These are phyloP conservation scores for Cladophialophora immunda DNA, from an alignment of 2,329 filamentous ascomycete species.

Conservation along the genomic window DNA sequence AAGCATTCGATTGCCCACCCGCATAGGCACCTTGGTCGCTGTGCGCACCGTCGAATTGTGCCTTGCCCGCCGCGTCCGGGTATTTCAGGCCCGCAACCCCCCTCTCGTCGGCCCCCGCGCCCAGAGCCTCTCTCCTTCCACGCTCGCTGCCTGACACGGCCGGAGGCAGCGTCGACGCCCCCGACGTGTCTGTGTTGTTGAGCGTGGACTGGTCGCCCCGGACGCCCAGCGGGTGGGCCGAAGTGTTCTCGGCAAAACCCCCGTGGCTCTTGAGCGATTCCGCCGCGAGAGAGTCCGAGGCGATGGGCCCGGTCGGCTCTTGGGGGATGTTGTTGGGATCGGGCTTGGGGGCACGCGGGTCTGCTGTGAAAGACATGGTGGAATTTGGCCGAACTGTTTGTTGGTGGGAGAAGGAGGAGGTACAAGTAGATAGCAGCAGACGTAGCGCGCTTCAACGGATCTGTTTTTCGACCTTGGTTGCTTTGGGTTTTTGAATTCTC, in stretches of 20 bases:
- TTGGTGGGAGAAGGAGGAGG: too few species aligned
- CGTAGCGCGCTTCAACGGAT: too few species aligned
- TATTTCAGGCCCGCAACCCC: slow-evolving; percentile 43
- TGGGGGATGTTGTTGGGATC: slow-evolving; percentile 61
- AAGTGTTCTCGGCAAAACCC: slow-evolving; percentile 67
- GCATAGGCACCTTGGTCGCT: slow-evolving; percentile 48
- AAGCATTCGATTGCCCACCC: slow-evolving; percentile 38
- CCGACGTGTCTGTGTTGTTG: slow-evolving; percentile 65
- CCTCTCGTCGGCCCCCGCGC: slow-evolving; percentile 52
- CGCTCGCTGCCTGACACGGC: slow-evolving; percentile 57
- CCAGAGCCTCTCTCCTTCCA: slow-evolving; percentile 53
- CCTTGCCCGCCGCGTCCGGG: slow-evolving; percentile 51
- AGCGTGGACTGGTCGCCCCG: slow-evolving; percentile 63
- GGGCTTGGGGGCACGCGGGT: slow-evolving; percentile 48
- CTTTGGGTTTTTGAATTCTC: too few species aligned
- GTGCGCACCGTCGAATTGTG: slow-evolving; percentile 50
- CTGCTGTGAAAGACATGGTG: slow-evolving; percentile 37
- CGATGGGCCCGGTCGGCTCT: slow-evolving; percentile 71
- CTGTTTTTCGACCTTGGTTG: too few species aligned
- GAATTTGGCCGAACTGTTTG: too few species aligned
- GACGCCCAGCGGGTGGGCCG: slow-evolving; percentile 60
- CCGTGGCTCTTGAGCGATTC: slow-evolving; percentile 72
- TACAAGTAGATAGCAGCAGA: too few species aligned
- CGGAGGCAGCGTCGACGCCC: slow-evolving; percentile 60
- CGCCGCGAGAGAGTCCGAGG: slow-evolving; percentile 76